Percentiles rank a stretch among this genome's conserved stretches.
Evolutionary conservation across 2,329 filamentous ascomycete species (phyloP).

Genomic region (Bipolaris bicolor): DNA sequence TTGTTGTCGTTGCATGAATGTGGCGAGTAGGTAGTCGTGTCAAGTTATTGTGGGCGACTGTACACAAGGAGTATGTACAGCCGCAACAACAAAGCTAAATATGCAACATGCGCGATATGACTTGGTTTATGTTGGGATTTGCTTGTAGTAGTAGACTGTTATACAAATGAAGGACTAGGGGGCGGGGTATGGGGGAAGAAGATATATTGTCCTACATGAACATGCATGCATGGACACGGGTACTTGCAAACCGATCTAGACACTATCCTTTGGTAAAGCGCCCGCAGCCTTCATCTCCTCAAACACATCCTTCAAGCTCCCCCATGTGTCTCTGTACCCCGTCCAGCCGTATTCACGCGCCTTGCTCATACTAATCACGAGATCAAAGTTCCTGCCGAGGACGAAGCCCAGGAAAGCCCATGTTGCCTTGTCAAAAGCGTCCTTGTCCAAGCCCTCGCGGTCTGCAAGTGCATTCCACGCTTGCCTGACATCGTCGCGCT

Average conservation of each 20-base stretch:
- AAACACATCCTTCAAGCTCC: slow-evolving; percentile 48
- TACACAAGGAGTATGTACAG: too few relatives aligned
- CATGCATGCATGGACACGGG: not conserved
- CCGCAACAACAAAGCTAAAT: too few relatives aligned
- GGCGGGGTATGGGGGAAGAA: too few relatives aligned
- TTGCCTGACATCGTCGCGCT: slow-evolving; percentile 47
- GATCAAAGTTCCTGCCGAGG: slow-evolving; percentile 51
- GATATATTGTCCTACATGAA: not conserved
- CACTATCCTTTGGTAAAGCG: slow-evolving; percentile 16
- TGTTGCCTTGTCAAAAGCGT: slow-evolving; percentile 53
- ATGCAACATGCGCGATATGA: too few relatives aligned
- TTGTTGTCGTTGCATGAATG: not conserved
- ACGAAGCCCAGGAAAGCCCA: slow-evolving; percentile 55
- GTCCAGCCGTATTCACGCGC: slow-evolving; percentile 55
- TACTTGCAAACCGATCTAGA: not conserved
- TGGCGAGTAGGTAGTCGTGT: too few relatives aligned
- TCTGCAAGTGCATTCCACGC: slow-evolving; percentile 49
- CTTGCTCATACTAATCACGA: slow-evolving; percentile 55
- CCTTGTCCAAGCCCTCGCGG: slow-evolving; percentile 46
- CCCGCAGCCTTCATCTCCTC: slow-evolving; percentile 41
- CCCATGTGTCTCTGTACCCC: slow-evolving; percentile 48
- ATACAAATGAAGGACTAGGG: too few relatives aligned
- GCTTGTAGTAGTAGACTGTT: too few relatives aligned
- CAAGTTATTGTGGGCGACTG: too few relatives aligned
- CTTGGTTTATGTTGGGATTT: too few relatives aligned